Percentiles rank a stretch among this genome's conserved stretches.
phyloP scores from a whole-genome alignment of 179 eudicot genomes.

The Spergularia azorica region DNA sequence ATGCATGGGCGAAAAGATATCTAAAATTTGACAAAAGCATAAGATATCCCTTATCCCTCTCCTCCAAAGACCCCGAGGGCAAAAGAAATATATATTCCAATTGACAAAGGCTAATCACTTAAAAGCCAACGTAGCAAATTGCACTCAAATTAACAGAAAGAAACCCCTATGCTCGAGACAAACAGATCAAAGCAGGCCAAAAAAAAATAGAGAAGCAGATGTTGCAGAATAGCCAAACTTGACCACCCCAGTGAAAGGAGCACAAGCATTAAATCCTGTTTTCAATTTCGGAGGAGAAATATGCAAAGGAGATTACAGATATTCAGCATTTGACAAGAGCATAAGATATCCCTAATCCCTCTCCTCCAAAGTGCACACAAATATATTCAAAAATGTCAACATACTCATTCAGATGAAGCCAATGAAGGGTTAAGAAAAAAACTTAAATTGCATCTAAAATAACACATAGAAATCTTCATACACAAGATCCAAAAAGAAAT shows the following conservation, averaged over 20 bases:
- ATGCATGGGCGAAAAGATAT: background rate
- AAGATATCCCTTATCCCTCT: background rate
- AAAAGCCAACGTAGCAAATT: too few relatives aligned
- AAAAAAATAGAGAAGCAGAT: background rate
- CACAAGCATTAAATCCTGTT: slow-evolving; percentile 28
- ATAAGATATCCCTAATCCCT: slow-evolving; percentile 6
- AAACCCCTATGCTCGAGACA: too few relatives aligned
- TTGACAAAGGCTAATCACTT: background rate
- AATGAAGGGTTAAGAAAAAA: too few relatives aligned
- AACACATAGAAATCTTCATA: too few relatives aligned
- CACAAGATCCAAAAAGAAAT: too few relatives aligned
- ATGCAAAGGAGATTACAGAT: background rate
- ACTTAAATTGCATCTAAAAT: too few relatives aligned
- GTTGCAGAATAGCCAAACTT: slow-evolving; percentile 32
- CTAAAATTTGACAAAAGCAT: slow-evolving; percentile 1
- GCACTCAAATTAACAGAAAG: too few relatives aligned
- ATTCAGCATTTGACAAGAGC: background rate
- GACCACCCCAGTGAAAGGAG: slow-evolving; percentile 15
- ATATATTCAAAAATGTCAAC: too few relatives aligned
- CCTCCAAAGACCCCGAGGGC: background rate
- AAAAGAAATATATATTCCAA: background rate
- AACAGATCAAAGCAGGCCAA: too few relatives aligned
- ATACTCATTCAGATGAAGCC: too few relatives aligned
- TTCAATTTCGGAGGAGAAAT: slow-evolving; percentile 13
- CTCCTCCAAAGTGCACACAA: slow-evolving; percentile 2